These are phyloP conservation scores for Galerina sulciceps DNA, from an alignment of 768 basidiomycete species.

Conservation along the genomic window DNA sequence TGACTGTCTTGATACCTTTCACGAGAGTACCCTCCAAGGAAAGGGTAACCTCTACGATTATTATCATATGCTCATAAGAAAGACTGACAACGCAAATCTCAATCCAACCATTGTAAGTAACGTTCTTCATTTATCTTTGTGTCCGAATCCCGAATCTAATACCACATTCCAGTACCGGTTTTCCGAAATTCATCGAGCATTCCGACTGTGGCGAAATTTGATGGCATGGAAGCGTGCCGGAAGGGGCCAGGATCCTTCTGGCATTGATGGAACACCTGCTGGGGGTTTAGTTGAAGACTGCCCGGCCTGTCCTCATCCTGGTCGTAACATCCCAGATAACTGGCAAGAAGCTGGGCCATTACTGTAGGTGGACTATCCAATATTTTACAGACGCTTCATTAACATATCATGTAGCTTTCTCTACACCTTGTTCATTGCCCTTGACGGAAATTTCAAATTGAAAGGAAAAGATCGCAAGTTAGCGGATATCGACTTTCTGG, in stretches of 20 bases:
- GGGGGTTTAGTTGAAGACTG: slow-evolving; percentile 14
- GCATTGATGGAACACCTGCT: neutral
- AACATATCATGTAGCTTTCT: slow-evolving; percentile 12
- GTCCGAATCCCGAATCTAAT: neutral
- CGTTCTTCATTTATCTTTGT: neutral
- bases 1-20: slow-evolving; percentile 10
- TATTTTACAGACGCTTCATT: neutral
- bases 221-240: slow-evolving; percentile 18
- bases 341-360: slow-evolving; percentile 10
- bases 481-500: slow-evolving; percentile 17
- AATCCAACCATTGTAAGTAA: neutral
- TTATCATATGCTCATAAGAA: slow-evolving; percentile 8
- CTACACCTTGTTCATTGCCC: slow-evolving; percentile 16
- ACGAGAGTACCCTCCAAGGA: slow-evolving; percentile 11
- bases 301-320: slow-evolving; percentile 21
- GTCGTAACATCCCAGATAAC: slow-evolving; percentile 13
- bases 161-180: slow-evolving; percentile 10
- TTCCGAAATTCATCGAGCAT: slow-evolving; percentile 7
- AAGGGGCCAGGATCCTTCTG: slow-evolving; percentile 8
- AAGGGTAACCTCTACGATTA: slow-evolving; percentile 14
- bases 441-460: slow-evolving; percentile 29
- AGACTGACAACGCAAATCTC: slow-evolving; percentile 1
- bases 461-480: slow-evolving; percentile 19
- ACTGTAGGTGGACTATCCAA: neutral
- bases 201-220: slow-evolving; percentile 15